Evolutionary conservation across 2,329 filamentous ascomycete species (phyloP).

Genomic region (Calonectria multiphialidica): DNA sequence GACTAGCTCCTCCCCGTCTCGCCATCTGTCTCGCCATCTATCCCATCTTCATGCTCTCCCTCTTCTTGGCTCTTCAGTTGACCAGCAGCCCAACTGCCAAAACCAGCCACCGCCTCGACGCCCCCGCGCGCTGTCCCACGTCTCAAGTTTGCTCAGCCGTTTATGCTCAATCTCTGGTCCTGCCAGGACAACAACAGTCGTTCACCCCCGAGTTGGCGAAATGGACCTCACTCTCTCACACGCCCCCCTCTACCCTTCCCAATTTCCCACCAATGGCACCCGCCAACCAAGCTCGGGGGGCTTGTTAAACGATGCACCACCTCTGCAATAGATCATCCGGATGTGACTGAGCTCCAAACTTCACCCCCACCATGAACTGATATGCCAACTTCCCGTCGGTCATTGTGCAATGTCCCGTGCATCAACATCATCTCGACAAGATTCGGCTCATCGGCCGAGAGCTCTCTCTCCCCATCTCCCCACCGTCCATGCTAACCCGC

Average conservation of each 20-base stretch:
- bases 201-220: background rate
- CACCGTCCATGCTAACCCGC: background rate
- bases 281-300: background rate
- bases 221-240: too few relatives aligned
- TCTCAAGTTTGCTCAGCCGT: background rate
- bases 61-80: background rate
- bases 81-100: background rate
- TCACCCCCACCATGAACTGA: background rate
- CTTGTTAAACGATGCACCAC: background rate
- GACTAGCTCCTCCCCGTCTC: background rate
- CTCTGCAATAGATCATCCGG: background rate
- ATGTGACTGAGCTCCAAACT: background rate
- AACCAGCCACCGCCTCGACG: background rate
- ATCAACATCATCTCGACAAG: background rate
- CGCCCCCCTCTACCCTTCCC: background rate
- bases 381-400: background rate
- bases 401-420: background rate
- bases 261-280: constrained; percentile 7
- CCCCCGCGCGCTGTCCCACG: background rate
- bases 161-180: background rate
- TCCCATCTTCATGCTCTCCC: constrained; percentile 21
- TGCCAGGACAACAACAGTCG: background rate
- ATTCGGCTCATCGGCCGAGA: background rate
- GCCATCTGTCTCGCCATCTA: constrained; percentile 17
- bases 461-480: background rate